Conservation (phyloP, 257 asterid genomes). For the Lavandula angustifolia region DNA sequence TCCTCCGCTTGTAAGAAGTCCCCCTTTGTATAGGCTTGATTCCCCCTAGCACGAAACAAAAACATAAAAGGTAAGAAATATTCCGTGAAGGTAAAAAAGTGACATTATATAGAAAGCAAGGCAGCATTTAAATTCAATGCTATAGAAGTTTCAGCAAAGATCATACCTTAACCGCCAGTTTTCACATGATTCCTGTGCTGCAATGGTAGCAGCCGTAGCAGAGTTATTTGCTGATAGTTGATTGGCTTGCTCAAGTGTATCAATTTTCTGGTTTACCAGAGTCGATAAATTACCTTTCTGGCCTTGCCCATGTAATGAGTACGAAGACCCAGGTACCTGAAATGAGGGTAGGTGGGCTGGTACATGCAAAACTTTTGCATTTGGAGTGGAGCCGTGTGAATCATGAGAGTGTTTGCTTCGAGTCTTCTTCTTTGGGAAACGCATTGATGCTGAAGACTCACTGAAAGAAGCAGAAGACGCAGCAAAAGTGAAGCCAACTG, state of each 20-base stretch:
- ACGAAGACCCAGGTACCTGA: constrained; percentile 55
- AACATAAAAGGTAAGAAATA: constrained; percentile 31
- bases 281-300: constrained; percentile 45
- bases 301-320: constrained; percentile 46
- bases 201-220: constrained; percentile 52
- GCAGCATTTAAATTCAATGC: constrained; percentile 2
- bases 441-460: constrained; percentile 51
- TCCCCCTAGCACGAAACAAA: constrained; percentile 68
- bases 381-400: constrained; percentile 42
- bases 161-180: constrained; percentile 87
- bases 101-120: constrained; percentile 16
- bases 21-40: constrained; percentile 90
- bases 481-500: constrained; percentile 60
- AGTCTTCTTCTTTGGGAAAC: constrained; percentile 62
- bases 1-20: constrained; percentile 87
- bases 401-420: constrained; percentile 47
- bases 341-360: constrained; percentile 47
- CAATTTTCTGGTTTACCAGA: constrained; percentile 39
- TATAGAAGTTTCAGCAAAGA: constrained; percentile 2
- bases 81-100: not conserved
- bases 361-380: constrained; percentile 45
- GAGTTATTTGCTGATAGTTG: constrained; percentile 47
- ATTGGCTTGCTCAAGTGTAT: constrained; percentile 44
- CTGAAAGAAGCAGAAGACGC: constrained; percentile 62
- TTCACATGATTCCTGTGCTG: constrained; percentile 92